Evolutionary conservation across 225 moss, liverwort and hornwort species (phyloP), one percentile per base, ranked within the genome.

Genomic region (Ulota crispa): DNA sequence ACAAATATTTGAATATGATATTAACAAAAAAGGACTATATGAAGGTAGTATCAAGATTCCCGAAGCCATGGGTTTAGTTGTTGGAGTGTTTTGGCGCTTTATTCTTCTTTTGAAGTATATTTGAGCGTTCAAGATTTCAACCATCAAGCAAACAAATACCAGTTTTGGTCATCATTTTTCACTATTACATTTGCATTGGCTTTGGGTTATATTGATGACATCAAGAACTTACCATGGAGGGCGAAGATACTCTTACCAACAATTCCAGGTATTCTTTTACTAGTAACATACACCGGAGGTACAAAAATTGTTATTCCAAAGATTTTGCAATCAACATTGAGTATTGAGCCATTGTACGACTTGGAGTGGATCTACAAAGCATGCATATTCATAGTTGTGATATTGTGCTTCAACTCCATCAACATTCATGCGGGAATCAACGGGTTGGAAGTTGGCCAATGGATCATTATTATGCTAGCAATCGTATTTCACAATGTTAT

Each of bases 381-480:
- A 54, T 11, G 1, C 2, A 37, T 78, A 66, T 37, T 54, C 0
- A 1, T 54, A 6, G 26, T 27, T 26, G 19, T 7, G 1, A 37
- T 54, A 54, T 66, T 78, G 37, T 78, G 26, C 8, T 78, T 66
- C 26, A 65, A 78, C 0, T 78, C 54, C 19, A 67, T 78, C 18
- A 78, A 78, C 16, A 78, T 78, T 19, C 54, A 37, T 11, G 66
- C 8, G 6, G 4, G 66, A 66, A 65, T 66, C 11, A 78, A 78
- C 53, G 27, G 36, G 8, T 66, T 78, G 66, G 66, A 78, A 67
- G 66, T 78, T 54, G 54, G 78, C 2, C 54, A 66, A 67, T 78
- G 54, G 0, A 54, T 66, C 26, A 78, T 54, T 0, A 54, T 78
- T 13, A 54, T 27, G 54, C 3, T 78, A 23, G 54, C 37, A 19